phyloP scores from a whole-genome alignment of 1,284 basidiomycete genomes.

The Somion occarium region DNA sequence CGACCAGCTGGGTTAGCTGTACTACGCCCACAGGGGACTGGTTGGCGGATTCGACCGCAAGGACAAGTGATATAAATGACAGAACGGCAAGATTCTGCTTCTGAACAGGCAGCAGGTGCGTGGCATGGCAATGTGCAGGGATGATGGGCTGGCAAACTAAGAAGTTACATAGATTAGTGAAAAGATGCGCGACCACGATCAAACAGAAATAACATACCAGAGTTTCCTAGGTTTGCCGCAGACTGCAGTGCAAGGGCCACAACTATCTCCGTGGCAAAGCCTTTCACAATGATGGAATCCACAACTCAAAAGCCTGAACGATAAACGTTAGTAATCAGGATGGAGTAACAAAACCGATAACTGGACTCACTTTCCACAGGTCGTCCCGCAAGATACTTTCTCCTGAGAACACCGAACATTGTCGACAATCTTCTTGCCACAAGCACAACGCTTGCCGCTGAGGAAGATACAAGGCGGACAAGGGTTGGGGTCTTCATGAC shows the following conservation, averaged over 20 bases:
- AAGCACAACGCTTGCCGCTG: slow-evolving; percentile 76
- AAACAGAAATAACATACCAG: no score
- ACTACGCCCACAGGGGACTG: slow-evolving; percentile 63
- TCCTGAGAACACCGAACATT: slow-evolving; percentile 79
- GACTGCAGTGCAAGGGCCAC: slow-evolving; percentile 67
- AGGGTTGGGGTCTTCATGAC: slow-evolving; percentile 60
- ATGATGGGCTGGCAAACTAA: slow-evolving; percentile 56
- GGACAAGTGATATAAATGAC: slow-evolving; percentile 67
- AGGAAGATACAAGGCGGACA: slow-evolving; percentile 88
- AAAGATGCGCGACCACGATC: no score
- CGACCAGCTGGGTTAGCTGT: slow-evolving; percentile 39
- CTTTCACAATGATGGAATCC: slow-evolving; percentile 85
- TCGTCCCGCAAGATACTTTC: slow-evolving; percentile 77
- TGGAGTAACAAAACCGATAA: neutral
- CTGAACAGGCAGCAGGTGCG: slow-evolving; percentile 79
- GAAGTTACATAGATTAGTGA: neutral
- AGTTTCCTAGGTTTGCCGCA: slow-evolving; percentile 83
- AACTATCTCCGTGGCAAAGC: slow-evolving; percentile 74
- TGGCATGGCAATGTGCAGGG: slow-evolving; percentile 78
- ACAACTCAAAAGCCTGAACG: slow-evolving; percentile 58
- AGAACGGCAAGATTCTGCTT: slow-evolving; percentile 70
- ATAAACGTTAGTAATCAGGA: slow-evolving; percentile 3
- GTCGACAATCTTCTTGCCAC: slow-evolving; percentile 74
- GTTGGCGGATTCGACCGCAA: slow-evolving; percentile 76
- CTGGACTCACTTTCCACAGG: slow-evolving; percentile 67